Conservation (phyloP, 2,329 filamentous ascomycete genomes). For the Cladosporium halotolerans region DNA sequence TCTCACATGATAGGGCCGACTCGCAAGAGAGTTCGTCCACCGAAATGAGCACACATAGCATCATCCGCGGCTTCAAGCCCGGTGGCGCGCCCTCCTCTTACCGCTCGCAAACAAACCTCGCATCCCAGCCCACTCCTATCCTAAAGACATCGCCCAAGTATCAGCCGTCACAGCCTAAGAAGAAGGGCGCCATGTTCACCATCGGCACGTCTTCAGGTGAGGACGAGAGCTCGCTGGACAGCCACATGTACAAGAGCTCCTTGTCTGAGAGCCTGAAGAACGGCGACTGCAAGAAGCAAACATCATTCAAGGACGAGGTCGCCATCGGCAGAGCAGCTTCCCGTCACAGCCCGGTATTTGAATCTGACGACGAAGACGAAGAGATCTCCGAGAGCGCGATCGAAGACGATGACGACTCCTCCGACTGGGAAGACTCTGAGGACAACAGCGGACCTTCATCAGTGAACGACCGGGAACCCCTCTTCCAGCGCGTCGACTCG, state of each 20-base stretch:
- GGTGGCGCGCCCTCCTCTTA: slow-evolving; percentile 65
- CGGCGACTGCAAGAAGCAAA: slow-evolving; percentile 60
- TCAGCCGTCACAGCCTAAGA: slow-evolving; percentile 34
- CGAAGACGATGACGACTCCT: slow-evolving; percentile 47
- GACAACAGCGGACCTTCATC: slow-evolving; percentile 78
- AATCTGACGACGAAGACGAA: slow-evolving; percentile 54
- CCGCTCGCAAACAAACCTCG: slow-evolving; percentile 54
- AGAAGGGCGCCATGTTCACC: slow-evolving; percentile 65
- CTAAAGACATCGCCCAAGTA: slow-evolving; percentile 46
- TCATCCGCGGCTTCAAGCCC: slow-evolving; percentile 82
- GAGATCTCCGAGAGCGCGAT: slow-evolving; percentile 75
- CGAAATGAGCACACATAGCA: slow-evolving; percentile 57
- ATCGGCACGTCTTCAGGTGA: slow-evolving; percentile 76
- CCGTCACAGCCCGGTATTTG: slow-evolving; percentile 54
- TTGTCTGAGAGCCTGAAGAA: slow-evolving; percentile 49
- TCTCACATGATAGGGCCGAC: slow-evolving; percentile 15
- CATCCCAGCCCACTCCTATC: slow-evolving; percentile 51
- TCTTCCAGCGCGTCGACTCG: slow-evolving; percentile 90
- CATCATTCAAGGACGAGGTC: slow-evolving; percentile 75
- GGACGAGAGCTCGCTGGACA: slow-evolving; percentile 70
- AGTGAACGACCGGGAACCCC: slow-evolving; percentile 57
- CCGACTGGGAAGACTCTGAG: slow-evolving; percentile 53
- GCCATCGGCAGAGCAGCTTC: slow-evolving; percentile 50
- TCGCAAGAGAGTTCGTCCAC: slow-evolving; percentile 59
- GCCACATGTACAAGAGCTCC: slow-evolving; percentile 52